Base-by-base conservation (phyloP, 345 rosid genomes). In the Salix suchowensis region DNA sequence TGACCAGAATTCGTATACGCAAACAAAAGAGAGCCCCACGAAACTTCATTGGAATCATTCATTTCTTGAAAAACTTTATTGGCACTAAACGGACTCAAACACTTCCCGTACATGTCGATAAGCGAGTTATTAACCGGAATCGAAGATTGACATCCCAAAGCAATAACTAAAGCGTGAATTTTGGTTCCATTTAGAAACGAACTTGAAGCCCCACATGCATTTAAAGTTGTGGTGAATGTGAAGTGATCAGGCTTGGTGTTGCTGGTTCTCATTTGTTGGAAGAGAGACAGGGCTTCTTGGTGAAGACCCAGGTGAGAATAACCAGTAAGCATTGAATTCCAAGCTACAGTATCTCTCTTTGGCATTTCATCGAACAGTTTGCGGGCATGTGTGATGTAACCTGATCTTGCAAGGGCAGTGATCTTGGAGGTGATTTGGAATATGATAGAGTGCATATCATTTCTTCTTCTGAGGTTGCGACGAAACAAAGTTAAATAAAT, bases 1-100 rank as follows among this genome's bases (percentile, higher is more conserved):
- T 72, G 79, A 67, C 85, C 82, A 73, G 82, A 77, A 71, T 84
- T 91, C 21, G 87, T 72, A 67, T 88, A 82, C 1, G 94, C 91
- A 83, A 84, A 90, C 84, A 91, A 80, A 84, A 91, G 89, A 13
- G 97, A 94, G 72, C 98, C 92, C 97, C 97, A 89, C 14, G 94
- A 82, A 50, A 94, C 90, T 82, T 91, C 94, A 87, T 94, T 94
- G 76, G 75, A 72, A 73, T 48, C 39, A 40, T 36, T 70, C 91
- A 83, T 86, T 52, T 84, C 89, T 73, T 81, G 54, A 82, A 94
- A 94, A 77, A 90, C 91, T 81, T 75, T 82, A 65, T 66, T 65
- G 40, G 97, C 98, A 75, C 86, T 37, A 13, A 30, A 21, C 24
- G 90, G 86, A 44, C 78, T 78, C 73, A 14, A 74, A 28, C 98